phyloP scores from a whole-genome alignment of 2,329 filamentous ascomycete genomes.

The Thelonectria blattea region DNA sequence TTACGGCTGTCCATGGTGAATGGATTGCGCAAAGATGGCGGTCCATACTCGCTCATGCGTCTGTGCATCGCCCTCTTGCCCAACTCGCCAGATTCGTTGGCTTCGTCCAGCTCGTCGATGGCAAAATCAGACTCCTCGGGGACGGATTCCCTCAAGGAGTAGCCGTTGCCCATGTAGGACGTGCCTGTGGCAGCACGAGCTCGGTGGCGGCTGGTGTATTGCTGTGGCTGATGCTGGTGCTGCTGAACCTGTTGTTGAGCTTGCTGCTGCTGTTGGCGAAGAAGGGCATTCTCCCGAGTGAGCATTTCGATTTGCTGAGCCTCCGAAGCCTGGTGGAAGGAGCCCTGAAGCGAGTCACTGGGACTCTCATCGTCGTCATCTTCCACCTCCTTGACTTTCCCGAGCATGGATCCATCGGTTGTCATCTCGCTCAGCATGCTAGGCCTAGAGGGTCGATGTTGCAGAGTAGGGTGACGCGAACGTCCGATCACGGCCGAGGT shows the following conservation, averaged over 20 bases:
- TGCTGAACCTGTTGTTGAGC: conserved; percentile 34
- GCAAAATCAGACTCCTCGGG: conserved; percentile 73
- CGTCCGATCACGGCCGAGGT: conserved; percentile 59
- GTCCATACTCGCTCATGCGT: conserved; percentile 64
- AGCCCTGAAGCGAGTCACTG: conserved; percentile 55
- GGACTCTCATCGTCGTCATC: conserved; percentile 68
- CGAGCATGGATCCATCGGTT: conserved; percentile 65
- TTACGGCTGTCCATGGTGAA: conserved; percentile 66
- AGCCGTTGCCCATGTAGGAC: conserved; percentile 62
- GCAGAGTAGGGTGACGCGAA: conserved; percentile 69
- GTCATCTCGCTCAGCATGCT: conserved; percentile 78
- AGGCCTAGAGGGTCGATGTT: conserved; percentile 80
- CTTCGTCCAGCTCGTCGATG: conserved; percentile 74
- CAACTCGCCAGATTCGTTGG: conserved; percentile 56
- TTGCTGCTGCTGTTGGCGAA: conserved; percentile 57
- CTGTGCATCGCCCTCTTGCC: conserved; percentile 54
- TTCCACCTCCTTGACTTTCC: conserved; percentile 74
- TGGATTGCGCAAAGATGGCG: conserved; percentile 53
- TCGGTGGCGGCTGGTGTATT: conserved; percentile 61
- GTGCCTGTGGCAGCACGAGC: conserved; percentile 64
- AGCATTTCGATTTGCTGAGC: conserved; percentile 69
- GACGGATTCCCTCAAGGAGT: conserved; percentile 64
- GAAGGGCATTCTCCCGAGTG: conserved; percentile 66
- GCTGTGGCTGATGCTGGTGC: conserved; percentile 45
- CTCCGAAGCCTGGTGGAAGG: conserved; percentile 60